Conservation (phyloP, 75 land plant genomes). For the Sequoiadendron giganteum region DNA sequence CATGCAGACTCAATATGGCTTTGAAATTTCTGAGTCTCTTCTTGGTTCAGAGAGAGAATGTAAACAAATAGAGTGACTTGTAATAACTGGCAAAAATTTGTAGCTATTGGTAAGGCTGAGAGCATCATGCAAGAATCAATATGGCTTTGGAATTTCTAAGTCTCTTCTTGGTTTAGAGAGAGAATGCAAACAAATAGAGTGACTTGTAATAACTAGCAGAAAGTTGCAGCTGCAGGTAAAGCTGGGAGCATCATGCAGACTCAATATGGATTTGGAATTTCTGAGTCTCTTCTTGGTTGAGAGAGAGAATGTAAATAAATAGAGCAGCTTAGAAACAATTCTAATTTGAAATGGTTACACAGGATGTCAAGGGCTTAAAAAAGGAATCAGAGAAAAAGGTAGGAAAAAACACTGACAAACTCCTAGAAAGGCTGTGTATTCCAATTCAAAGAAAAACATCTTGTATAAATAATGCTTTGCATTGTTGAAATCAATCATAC, state of each 20-base stretch:
- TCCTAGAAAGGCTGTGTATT: too few species aligned
- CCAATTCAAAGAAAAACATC: too few species aligned
- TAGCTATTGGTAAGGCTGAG: background rate
- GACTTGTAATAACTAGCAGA: background rate
- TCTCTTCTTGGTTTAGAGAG: background rate
- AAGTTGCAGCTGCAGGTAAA: background rate
- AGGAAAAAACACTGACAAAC: too few species aligned
- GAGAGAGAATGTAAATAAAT: background rate
- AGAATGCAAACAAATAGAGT: background rate
- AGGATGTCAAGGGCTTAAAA: too few species aligned
- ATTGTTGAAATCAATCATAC: too few species aligned
- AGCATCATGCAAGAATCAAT: background rate
- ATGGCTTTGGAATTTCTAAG: background rate
- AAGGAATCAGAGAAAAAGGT: too few species aligned
- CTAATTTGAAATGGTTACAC: too few species aligned
- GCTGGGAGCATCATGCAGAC: background rate
- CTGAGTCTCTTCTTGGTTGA: background rate
- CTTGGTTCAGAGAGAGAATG: constrained; percentile 1
- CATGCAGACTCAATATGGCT: background rate
- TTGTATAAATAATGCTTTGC: too few species aligned
- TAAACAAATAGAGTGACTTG: background rate
- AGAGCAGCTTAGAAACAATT: background rate
- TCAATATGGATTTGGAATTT: background rate
- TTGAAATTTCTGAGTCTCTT: background rate
- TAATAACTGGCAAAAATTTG: background rate